Evolutionary conservation across 2,329 filamentous ascomycete species (phyloP), one percentile per base, ranked within the genome.

Genomic region (Fusarium nematophilum): DNA sequence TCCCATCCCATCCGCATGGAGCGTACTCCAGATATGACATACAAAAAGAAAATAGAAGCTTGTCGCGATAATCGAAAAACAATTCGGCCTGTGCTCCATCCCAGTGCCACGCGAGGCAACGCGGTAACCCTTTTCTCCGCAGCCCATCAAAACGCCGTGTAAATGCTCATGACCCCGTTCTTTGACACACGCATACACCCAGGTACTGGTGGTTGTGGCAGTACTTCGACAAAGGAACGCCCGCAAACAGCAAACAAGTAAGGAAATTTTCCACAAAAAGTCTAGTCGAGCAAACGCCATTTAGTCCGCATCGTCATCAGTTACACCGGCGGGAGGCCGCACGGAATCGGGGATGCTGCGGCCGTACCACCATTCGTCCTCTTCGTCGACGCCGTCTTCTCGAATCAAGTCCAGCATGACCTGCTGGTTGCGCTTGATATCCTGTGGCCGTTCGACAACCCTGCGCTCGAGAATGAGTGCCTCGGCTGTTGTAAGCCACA

Each of bases 351-450:
- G 79, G 3, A 80, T 78, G 27, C 73, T 75, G 45, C 79, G 79
- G 38, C 85, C 84, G 64, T 87, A 87, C 76, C 82, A 81, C 84
- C 86, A 89, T 62, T 87, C 82, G 58, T 89, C 86, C 69, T 86
- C 81, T 50, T 85, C 82, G 15, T 81, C 81, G 15, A 82, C 73
- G 14, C 83, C 84, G 49, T 87, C 83, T 56, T 88, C 86, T 42
- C 82, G 80, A 60, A 89, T 88, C n/a, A 89, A 75, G 56, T 88
- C 85, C 49, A 88, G 73, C 74, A 89, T 81, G 18, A 89, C 82
- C 59, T 86, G 81, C 10, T 82, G 83, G 51, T 88, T 88, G 33
- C 86, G 81, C 68, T 86, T 86, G 62, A 89, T 89, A 57, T 88
- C 84, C 54, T 83, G 77, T 0, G 84, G 75, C 17, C 83, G 77